These are phyloP conservation scores for Clarireedia sp. DNA, from an alignment of 2,329 filamentous ascomycete species.

Conservation along the genomic window DNA sequence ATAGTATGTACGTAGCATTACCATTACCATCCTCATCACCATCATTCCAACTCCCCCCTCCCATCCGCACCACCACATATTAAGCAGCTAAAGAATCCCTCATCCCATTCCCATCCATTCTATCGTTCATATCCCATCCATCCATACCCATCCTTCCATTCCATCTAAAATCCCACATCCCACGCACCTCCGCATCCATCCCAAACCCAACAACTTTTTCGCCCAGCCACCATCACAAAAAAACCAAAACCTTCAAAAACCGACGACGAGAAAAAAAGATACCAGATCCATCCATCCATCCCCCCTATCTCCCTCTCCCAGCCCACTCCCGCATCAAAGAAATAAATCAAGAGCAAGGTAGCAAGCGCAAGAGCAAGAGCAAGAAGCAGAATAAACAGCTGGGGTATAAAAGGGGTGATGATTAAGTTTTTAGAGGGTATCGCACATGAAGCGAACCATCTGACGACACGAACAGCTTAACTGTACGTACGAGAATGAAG, in stretches of 20 bases:
- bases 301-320: not conserved
- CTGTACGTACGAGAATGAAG: no score
- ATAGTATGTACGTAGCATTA: not conserved
- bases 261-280: not conserved
- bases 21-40: not conserved
- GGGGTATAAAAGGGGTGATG: not conserved
- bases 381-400: not conserved
- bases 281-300: conserved; percentile 6
- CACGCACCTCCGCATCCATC: not conserved
- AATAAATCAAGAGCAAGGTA: not conserved
- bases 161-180: not conserved
- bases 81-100: not conserved
- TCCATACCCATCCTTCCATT: not conserved
- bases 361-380: not conserved
- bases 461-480: no score
- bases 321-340: not conserved
- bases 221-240: not conserved
- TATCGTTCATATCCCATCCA: not conserved
- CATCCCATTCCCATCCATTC: not conserved
- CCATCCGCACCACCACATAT: not conserved
- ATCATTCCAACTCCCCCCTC: not conserved
- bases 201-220: not conserved
- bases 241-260: not conserved
- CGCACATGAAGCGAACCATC: not conserved
- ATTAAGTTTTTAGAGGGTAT: not conserved